Percentiles rank a stretch among this genome's conserved stretches.
Evolutionary conservation across 768 basidiomycete species (phyloP).

Genomic region (Russula earlei): DNA sequence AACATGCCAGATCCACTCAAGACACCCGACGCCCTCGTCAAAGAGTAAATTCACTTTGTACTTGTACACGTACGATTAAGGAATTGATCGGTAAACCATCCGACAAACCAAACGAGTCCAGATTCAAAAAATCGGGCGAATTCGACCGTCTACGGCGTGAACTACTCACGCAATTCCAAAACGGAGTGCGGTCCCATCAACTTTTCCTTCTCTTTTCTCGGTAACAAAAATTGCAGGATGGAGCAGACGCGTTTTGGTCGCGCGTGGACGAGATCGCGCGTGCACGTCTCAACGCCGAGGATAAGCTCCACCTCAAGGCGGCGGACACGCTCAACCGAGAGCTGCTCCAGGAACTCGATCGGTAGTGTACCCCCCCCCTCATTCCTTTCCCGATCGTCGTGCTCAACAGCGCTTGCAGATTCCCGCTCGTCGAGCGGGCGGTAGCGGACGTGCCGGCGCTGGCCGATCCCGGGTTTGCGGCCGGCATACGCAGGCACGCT

Average conservation of each 20-base stretch:
- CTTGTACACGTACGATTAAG: not conserved
- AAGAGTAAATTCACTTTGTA: conserved; percentile 4
- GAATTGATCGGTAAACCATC: not conserved
- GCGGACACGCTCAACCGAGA: conserved; percentile 46
- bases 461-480: conserved; percentile 8
- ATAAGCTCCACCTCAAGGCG: conserved; percentile 37
- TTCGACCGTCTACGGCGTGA: conserved; percentile 62
- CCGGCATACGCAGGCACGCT: conserved; percentile 13
- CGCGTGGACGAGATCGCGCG: conserved; percentile 51
- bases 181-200: conserved; percentile 34
- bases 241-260: conserved; percentile 26
- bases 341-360: conserved; percentile 58
- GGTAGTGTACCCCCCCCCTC: conserved; percentile 29
- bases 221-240: conserved; percentile 31
- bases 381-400: not conserved
- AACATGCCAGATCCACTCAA: conserved; percentile 15
- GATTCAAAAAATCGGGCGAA: conserved; percentile 71
- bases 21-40: conserved; percentile 15
- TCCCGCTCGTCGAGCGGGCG: conserved; percentile 15
- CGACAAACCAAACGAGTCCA: conserved; percentile 21
- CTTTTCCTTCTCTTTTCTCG: too few relatives aligned
- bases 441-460: conserved; percentile 16
- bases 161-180: conserved; percentile 48
- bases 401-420: not conserved
- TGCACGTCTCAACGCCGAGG: conserved; percentile 41